Percentiles rank a stretch among this genome's conserved stretches.
phyloP scores from a whole-genome alignment of 73 alveolate genomes.

The Strombidium stylifer region DNA sequence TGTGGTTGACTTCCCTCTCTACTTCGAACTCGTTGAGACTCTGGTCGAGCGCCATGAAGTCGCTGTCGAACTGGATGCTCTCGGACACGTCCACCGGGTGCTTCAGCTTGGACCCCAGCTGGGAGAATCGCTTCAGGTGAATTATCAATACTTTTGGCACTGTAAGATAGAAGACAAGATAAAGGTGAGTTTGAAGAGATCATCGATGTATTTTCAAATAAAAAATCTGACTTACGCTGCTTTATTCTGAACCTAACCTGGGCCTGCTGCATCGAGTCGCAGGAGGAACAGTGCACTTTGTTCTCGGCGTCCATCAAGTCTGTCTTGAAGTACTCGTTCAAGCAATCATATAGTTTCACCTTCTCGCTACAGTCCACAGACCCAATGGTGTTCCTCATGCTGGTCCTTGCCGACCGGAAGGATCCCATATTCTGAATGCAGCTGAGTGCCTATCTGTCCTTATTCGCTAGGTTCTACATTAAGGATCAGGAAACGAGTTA shows the following conservation, averaged over 20 bases:
- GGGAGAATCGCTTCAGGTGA: conserved; percentile 40
- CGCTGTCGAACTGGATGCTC: conserved; percentile 5
- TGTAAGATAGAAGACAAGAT: background rate
- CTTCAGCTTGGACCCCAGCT: conserved; percentile 30
- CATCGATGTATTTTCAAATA: no score
- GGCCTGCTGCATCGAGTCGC: conserved; percentile 10
- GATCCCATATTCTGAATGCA: background rate
- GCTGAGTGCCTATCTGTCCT: background rate
- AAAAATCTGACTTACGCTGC: conserved; percentile 5
- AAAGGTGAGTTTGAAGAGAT: background rate
- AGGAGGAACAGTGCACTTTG: conserved; percentile 19
- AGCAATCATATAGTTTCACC: no score
- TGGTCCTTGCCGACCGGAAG: background rate
- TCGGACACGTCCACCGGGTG: conserved; percentile 25
- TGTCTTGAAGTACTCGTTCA: conserved; percentile 18
- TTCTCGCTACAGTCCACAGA: no score
- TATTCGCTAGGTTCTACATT: background rate
- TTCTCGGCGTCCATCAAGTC: conserved; percentile 17
- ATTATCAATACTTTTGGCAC: conserved; percentile 29
- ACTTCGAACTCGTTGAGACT: no score
- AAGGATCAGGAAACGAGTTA: background rate
- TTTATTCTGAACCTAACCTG: conserved; percentile 23
- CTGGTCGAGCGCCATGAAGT: background rate
- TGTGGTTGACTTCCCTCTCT: conserved; percentile 4
- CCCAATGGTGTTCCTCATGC: background rate